Evolutionary conservation across 495 filamentous ascomycete species (phyloP).

Genomic region (Apiosordaria backusii): DNA sequence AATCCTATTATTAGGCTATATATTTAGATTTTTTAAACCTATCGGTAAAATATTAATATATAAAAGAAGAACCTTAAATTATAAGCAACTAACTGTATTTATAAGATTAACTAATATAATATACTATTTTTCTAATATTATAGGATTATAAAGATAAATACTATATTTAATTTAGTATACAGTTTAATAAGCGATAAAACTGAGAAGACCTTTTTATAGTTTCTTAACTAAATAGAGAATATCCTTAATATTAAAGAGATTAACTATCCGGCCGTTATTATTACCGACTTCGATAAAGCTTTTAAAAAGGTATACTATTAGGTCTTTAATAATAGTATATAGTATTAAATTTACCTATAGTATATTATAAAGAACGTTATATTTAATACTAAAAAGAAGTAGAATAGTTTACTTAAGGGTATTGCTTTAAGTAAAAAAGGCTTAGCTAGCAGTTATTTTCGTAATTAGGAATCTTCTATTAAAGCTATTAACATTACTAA

Average conservation of each 20-base stretch:
- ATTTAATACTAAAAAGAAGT: constrained; percentile 13
- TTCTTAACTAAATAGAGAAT: too few species aligned
- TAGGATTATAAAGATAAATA: constrained; percentile 1
- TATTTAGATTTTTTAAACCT: too few species aligned
- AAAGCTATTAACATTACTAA: too few species aligned
- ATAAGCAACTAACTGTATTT: too few species aligned
- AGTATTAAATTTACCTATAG: constrained; percentile 16
- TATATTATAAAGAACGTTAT: constrained; percentile 18
- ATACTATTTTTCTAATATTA: constrained; percentile 14
- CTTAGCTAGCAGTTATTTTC: background rate
- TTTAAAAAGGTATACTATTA: background rate
- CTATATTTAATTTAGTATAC: constrained; percentile 4
- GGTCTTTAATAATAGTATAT: constrained; percentile 5
- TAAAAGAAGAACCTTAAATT: too few species aligned
- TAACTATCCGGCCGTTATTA: background rate
- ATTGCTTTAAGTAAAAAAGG: constrained; percentile 1
- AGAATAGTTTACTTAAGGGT: constrained; percentile 7
- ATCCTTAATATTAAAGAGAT: constrained; percentile 3
- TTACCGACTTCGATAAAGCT: constrained; percentile 8
- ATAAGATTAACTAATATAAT: constrained; percentile 3
- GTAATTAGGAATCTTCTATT: too few species aligned
- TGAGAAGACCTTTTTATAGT: too few species aligned
- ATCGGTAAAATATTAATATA: too few species aligned
- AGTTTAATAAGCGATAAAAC: background rate
- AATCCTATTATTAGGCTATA: background rate